Evolutionary conservation across 805 yeast species (phyloP).

Genomic region (Candida suzukii): DNA sequence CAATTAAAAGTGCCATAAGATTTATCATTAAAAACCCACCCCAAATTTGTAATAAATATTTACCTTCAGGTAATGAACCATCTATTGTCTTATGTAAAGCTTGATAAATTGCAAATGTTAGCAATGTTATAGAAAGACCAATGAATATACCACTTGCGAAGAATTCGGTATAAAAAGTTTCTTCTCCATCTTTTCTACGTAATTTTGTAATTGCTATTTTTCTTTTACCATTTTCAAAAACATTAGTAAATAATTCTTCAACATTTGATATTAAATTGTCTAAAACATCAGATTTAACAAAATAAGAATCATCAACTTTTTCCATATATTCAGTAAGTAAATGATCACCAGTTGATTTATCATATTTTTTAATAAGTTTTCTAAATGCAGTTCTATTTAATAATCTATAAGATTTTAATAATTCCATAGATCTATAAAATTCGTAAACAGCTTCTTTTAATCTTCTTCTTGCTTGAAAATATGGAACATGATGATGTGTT

Average conservation of each 20-base stretch:
- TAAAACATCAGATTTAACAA: constrained; percentile 56
- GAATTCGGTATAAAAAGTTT: constrained; percentile 36
- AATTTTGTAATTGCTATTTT: constrained; percentile 68
- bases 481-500: constrained; percentile 34
- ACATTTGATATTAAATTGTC: constrained; percentile 56
- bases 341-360: constrained; percentile 53
- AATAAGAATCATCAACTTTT: constrained; percentile 49
- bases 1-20: constrained; percentile 57
- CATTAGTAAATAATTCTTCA: constrained; percentile 60
- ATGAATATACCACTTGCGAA: constrained; percentile 60
- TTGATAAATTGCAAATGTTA: constrained; percentile 47
- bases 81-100: constrained; percentile 29
- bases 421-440: constrained; percentile 65
- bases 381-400: constrained; percentile 84
- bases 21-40: constrained; percentile 75
- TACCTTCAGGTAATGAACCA: constrained; percentile 45
- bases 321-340: constrained; percentile 44
- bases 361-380: constrained; percentile 85
- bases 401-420: constrained; percentile 62
- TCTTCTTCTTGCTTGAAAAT: constrained; percentile 57
- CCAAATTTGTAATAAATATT: constrained; percentile 76
- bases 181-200: constrained; percentile 35
- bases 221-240: constrained; percentile 65
- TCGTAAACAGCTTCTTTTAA: constrained; percentile 64
- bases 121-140: constrained; percentile 67